Evolutionary conservation across 2,329 filamentous ascomycete species (phyloP).

Genomic region (Dichotomopilus funicola): DNA sequence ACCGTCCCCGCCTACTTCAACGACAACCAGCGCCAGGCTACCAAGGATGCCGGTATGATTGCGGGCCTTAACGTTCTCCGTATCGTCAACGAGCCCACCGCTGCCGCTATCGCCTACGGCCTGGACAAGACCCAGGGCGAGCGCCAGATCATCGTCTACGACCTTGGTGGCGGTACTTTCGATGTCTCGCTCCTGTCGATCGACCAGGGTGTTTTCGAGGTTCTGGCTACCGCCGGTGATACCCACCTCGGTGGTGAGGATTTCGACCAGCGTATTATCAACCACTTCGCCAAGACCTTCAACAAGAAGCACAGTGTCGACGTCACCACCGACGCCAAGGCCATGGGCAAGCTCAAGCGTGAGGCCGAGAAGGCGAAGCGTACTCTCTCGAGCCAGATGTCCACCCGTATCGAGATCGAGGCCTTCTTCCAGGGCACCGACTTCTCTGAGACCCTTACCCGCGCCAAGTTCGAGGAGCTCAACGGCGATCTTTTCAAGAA

Average conservation of each 20-base stretch:
- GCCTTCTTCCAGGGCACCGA: slow-evolving; percentile 96
- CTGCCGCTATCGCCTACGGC: slow-evolving; percentile 95
- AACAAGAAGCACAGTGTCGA: slow-evolving; percentile 93
- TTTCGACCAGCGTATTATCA: slow-evolving; percentile 95
- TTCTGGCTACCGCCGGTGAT: slow-evolving; percentile 97
- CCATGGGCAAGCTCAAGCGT: slow-evolving; percentile 93
- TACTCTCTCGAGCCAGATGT: slow-evolving; percentile 88
- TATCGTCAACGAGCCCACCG: slow-evolving; percentile 99
- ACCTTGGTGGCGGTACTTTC: slow-evolving; percentile 97
- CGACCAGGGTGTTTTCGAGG: slow-evolving; percentile 98
- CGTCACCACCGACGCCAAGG: slow-evolving; percentile 89
- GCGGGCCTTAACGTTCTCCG: slow-evolving; percentile 95
- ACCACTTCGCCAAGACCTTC: slow-evolving; percentile 89
- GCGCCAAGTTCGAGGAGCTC: slow-evolving; percentile 98
- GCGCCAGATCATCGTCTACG: slow-evolving; percentile 98
- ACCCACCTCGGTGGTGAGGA: slow-evolving; percentile 97
- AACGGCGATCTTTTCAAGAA: slow-evolving; percentile 98
- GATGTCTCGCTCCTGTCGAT: slow-evolving; percentile 98
- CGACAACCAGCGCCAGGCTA: slow-evolving; percentile 95
- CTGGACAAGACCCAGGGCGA: slow-evolving; percentile 97
- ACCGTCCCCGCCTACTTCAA: slow-evolving; percentile 99
- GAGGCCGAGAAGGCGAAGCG: slow-evolving; percentile 89
- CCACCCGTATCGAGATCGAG: slow-evolving; percentile 87
- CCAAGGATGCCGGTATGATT: slow-evolving; percentile 97
- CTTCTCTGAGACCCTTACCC: slow-evolving; percentile 98